Percentiles rank a stretch among this genome's conserved stretches.
These are phyloP conservation scores for Peltaster fructicola DNA, from an alignment of 2,329 filamentous ascomycete species.

Conservation along the genomic window DNA sequence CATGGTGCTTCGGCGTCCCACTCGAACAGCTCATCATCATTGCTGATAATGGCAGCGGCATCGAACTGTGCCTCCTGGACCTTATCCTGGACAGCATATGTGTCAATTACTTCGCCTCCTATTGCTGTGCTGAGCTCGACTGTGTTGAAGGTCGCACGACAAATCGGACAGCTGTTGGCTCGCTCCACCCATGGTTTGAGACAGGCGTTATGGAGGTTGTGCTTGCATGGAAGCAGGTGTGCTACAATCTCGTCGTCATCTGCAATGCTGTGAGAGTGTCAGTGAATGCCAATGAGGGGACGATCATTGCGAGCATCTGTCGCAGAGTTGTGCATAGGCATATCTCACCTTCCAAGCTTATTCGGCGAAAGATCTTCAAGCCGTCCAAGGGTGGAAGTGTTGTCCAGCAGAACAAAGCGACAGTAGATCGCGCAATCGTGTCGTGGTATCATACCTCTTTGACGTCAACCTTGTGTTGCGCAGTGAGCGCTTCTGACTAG, in stretches of 20 bases:
- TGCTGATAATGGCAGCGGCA: constrained; percentile 55
- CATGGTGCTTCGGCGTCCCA: constrained; percentile 50
- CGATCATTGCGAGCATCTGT: too few relatives aligned
- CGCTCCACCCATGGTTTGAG: constrained; percentile 88
- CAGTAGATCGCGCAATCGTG: constrained; percentile 8
- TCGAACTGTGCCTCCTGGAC: constrained; percentile 84
- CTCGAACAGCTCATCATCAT: constrained; percentile 44
- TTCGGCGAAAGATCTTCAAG: constrained; percentile 22
- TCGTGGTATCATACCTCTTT: constrained; percentile 16
- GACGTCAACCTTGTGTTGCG: constrained; percentile 8
- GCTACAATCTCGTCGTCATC: constrained; percentile 37
- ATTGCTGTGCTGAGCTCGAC: constrained; percentile 68
- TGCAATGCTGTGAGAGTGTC: constrained; percentile 16
- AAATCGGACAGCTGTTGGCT: constrained; percentile 96
- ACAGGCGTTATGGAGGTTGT: constrained; percentile 84
- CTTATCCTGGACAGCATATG: constrained; percentile 57
- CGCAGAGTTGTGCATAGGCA: too few relatives aligned
- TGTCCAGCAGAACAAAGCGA: too few relatives aligned
- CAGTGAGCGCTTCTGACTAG: constrained; percentile 10
- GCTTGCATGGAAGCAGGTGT: constrained; percentile 59
- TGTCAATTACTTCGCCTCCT: constrained; percentile 43
- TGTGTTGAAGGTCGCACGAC: constrained; percentile 75
- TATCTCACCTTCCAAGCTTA: constrained; percentile 25
- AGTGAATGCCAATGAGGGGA: too few relatives aligned
- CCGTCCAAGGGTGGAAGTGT: constrained; percentile 22